Evolutionary conservation across 352 stramenopile genomes (phyloP).

Genomic region (Elongisporangium anandrum): DNA sequence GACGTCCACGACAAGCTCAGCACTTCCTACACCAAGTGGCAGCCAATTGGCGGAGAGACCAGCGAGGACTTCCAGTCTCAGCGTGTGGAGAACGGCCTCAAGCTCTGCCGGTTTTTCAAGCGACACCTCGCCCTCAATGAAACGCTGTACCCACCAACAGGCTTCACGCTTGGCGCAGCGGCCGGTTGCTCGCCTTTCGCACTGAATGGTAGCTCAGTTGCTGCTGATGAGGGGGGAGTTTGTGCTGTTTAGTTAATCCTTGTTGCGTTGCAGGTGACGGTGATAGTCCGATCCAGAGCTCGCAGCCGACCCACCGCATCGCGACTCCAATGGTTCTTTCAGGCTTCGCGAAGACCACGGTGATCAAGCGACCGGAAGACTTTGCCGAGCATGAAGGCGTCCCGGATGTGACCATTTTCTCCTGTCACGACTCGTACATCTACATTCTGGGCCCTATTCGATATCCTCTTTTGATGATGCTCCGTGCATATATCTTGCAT

Average conservation of each 20-base stretch:
- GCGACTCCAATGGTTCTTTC: constrained; percentile 47
- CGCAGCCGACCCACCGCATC: background rate
- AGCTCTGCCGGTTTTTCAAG: constrained; percentile 75
- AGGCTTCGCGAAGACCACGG: constrained; percentile 64
- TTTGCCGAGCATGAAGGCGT: constrained; percentile 34
- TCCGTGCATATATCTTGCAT: constrained; percentile 5
- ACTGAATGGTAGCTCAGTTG: background rate
- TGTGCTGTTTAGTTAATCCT: no score
- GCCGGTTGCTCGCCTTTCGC: background rate
- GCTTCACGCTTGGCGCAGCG: constrained; percentile 42
- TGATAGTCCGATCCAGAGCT: background rate
- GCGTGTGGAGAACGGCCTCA: constrained; percentile 47
- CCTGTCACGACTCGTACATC: constrained; percentile 92
- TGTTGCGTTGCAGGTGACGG: background rate
- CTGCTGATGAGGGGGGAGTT: no score
- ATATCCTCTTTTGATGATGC: constrained; percentile 50
- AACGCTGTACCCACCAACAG: constrained; percentile 71
- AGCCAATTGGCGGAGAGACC: constrained; percentile 12
- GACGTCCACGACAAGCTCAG: constrained; percentile 57
- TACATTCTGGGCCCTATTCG: constrained; percentile 94
- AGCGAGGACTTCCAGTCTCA: constrained; percentile 8
- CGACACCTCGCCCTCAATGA: constrained; percentile 73
- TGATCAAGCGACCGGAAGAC: constrained; percentile 76
- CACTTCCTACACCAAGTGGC: constrained; percentile 62
- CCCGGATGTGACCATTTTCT: constrained; percentile 82